Percentiles rank a stretch among this genome's conserved stretches.
Conservation (phyloP, 495 filamentous ascomycete genomes). For the Gamarada debralockiae region DNA sequence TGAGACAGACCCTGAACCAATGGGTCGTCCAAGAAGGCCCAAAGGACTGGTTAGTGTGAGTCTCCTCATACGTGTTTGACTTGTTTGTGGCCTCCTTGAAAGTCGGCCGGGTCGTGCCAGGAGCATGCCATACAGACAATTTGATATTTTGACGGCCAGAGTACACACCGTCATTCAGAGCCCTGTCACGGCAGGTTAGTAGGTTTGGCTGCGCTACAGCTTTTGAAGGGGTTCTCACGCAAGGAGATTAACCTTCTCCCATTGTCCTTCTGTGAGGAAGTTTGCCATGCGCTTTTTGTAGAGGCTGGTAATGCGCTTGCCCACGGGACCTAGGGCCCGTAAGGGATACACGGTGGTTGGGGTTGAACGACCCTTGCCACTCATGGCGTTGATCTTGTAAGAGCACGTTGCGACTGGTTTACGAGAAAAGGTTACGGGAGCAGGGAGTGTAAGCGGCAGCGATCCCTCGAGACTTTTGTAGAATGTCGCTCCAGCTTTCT, state of each 20-base stretch:
- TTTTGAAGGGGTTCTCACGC: conserved; percentile 32
- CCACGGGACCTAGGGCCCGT: conserved; percentile 46
- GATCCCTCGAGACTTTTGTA: neutral
- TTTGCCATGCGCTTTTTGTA: conserved; percentile 81
- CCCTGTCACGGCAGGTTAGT: neutral
- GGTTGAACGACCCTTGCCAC: neutral
- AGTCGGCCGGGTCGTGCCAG: conserved; percentile 67
- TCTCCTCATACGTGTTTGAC: conserved; percentile 3
- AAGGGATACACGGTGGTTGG: conserved; percentile 31
- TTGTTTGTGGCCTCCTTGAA: conserved; percentile 76
- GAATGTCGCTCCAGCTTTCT: neutral
- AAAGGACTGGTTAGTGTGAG: conserved; percentile 49
- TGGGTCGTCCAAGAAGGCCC: conserved; percentile 79
- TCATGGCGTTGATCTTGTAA: neutral
- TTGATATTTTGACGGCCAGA: conserved; percentile 69
- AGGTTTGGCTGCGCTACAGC: neutral
- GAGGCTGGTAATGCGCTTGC: conserved; percentile 77
- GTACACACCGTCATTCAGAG: conserved; percentile 3
- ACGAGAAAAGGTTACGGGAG: no score
- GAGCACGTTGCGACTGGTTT: conserved; percentile 3
- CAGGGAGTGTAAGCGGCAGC: neutral
- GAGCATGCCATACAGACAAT: conserved; percentile 79
- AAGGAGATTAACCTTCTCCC: conserved; percentile 68
- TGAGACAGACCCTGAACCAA: conserved; percentile 66
- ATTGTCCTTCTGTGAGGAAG: conserved; percentile 77